Evolutionary conservation across 2,329 filamentous ascomycete genomes (phyloP), one percentile per base, ranked within the genome.

Genomic region (Aspergillus udagawae): DNA sequence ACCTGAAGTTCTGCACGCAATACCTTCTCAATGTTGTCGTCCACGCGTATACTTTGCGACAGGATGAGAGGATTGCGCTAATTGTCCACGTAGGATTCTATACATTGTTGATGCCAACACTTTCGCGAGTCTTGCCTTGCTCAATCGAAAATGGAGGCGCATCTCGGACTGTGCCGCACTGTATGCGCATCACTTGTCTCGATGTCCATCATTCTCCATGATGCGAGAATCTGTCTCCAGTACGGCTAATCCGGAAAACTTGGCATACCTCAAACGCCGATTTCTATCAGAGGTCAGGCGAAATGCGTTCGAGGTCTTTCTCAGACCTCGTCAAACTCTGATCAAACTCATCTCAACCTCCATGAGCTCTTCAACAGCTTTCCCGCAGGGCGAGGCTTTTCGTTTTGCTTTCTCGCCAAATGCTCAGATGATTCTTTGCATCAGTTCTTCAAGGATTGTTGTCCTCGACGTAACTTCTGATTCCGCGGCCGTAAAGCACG

Each of bases 361-460:
- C 5, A 90, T 90, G 64, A 93, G 89, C 70, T 92, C 90, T 0
- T 91, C 89, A 1, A 91, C 91, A 23, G 83, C 83, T 2, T 88
- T 88, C 60, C 91, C 91, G 1, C 88, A 89, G 35, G 90, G 90
- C 32, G 91, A 96, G 72, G 90, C 90, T 49, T 90, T 96, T 77
- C 89, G 91, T 54, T 96, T 95, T 72, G 86, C 84, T 60, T 85
- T 91, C 58, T 95, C 91, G 2, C 86, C 90, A 5, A 85, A 83
- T 54, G 91, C 90, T 2, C 86, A 88, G 63, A 84, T 87, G 64
- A 76, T 95, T 29, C 82, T 95, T 44, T 91, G 89, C 52, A 90
- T 92, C 72, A 95, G 91, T 73, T 95, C 91, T 41, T 92, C 91
- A 12, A 83, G 91, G 56, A 90, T 96, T 62, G 89, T 92, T 65